Base-by-base conservation (phyloP, 192 early-diverging fungal species). In the Backusella morwellensis region DNA sequence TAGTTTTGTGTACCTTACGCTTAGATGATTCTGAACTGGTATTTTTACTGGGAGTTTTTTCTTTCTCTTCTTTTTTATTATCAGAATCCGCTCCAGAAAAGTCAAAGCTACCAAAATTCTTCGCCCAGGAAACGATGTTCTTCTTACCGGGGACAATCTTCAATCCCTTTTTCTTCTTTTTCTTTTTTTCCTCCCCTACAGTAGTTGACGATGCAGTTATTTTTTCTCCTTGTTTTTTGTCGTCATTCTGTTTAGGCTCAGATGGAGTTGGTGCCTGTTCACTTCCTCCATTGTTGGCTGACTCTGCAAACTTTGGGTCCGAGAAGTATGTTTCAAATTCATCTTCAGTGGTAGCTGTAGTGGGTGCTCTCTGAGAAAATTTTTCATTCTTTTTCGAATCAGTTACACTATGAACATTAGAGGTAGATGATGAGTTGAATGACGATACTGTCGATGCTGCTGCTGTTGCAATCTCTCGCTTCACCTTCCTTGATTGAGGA, bases 291-390 rank as follows among this genome's bases (percentile, higher is more conserved):
- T 70, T 38, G n/a, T 63, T 63, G 56, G 56, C 21, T 9, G 56
- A 63, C 23, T 63, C 56, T 26, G 56, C 56, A 29, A 63, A 63
- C 29, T 63, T 63, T 38, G 44, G 44, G 36, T 73, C 77, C 35
- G 76, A 81, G 68, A 83, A 83, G 6, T 78, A 78, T 19, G 74
- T 50, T 6, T 83, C 81, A 56, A 83, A 83, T 54, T 79, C 77
- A 66, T 75, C 77, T 38, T 72, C 70, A n/a, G 52, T 56, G 32
- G 76, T 35, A 11, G 54, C 15, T 34, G 44, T 35, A 6, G 26
- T 35, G 7, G n/a, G 36, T 41, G 17, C 6, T 19, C 19, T 29
- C 3, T 56, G 29, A 23, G 73, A 23, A 23, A 59, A 19, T 0
- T 70, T 26, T 5, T 44, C 67, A 26, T 29, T 29, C 12, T 63